Evolutionary conservation across 345 rosid genomes (phyloP), one percentile per base, ranked within the genome.

Genomic region (Physaria fendleri): DNA sequence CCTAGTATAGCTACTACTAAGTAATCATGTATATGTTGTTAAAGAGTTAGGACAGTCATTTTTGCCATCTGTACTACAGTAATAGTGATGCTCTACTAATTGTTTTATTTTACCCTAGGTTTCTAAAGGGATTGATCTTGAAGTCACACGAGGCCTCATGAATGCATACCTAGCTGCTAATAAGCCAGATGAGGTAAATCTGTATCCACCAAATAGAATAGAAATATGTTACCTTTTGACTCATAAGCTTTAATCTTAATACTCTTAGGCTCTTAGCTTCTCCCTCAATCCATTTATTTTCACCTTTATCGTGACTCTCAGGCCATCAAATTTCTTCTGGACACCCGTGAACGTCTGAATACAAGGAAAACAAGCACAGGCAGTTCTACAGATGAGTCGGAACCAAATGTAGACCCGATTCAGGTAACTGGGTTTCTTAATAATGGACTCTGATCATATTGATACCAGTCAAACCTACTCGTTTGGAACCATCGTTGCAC

Each of bases 141-240:
- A 92, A 80, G 85, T 80, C 71, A 77, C 90, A 28, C 85, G 84
- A 25, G 96, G 96, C 45, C 80, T 76, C 54, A 77, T 90, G 49
- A 86, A 92, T 51, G 78, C 95, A 5, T 77, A 85, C 68, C 77
- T 92, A 72, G 96, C 96, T 81, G 85, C 98, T n/a, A 82, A 84
- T 76, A 92, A 78, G 69, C 93, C 95, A 10, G 85, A 79, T 68
- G 87, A 86, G 94, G 98, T 92, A 69, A 56, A 71, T 41, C 47
- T 35, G 59, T 32, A 59, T 49, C 61, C 27, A 59, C 40, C 39
- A 24, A 32, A 43, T 18, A 33, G 48, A 16, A 11, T 9, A 18
- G 2, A 23, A 41, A 32, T 16, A 16, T 15, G 38, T 24, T 53
- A 34, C 16, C 21, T 37, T 22, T 27, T 28, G 49, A 20, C 17